Base-by-base conservation (phyloP, 2,329 filamentous ascomycete species). In the Arthrobotrys megalospora region DNA sequence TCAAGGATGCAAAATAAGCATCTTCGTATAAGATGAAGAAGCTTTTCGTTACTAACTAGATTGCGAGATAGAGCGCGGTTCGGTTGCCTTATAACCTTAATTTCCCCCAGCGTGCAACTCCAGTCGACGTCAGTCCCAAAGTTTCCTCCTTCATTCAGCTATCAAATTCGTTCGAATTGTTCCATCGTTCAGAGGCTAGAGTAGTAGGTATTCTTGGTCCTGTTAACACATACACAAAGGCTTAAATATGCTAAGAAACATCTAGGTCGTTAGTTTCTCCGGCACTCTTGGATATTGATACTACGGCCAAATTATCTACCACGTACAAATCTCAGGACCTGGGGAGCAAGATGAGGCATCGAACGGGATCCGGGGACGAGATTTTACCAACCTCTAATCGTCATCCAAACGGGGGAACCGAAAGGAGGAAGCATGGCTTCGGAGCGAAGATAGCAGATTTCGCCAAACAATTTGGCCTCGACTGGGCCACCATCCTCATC, bases 401-500 rank as follows among this genome's bases (percentile, higher is more conserved):
- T 2, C 47, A 34, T 12, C 34, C 47, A 11, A 24, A n/a, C 16
- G 16, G 12, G 3, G 28, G 36, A 7, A 4, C 48, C 6, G 19
- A 45, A 16, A 48, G 38, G 7, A 58, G 16, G 8, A 11, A 41
- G 16, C 12, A 8, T 32, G 48, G 50, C 2, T 38, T 70, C 12
- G 21, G 28, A 0, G 41, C 55, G 1, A 45, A 66, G 6, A 50
- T 73, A 6, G 19, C 24, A 4, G 14, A 32, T 34, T 34, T 47
- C 7, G 38, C 16, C 1, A 47, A 11, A 47, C 53, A 58, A 14
- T 77, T 77, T 28, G 73, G 66, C 2, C 50, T 71, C 6, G 73
- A 77, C 34, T 71, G 66, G 73, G 32, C 38, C 0, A 66, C 60
- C n/a, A 71, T 77, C 19, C 32, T 77, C 8, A 38, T 77, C 1